Percentiles rank a stretch among this genome's conserved stretches.
These are phyloP conservation scores for Euphrasia arctica DNA, from an alignment of 305 asterid species.

Conservation along the genomic window DNA sequence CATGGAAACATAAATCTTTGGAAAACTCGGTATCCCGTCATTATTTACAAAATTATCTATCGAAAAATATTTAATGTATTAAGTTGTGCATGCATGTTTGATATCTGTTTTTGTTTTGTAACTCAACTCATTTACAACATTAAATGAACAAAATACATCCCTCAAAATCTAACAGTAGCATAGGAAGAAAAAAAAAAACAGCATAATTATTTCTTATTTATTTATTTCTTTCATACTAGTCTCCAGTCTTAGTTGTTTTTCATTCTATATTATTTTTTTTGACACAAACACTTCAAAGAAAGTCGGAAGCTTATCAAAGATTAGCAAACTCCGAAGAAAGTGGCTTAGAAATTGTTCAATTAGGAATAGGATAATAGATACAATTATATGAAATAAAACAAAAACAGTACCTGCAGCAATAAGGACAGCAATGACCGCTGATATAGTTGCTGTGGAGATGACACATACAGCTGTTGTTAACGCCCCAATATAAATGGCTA, in stretches of 20 bases:
- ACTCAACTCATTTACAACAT: slow-evolving; percentile 3
- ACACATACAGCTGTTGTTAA: slow-evolving; percentile 49
- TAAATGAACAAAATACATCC: neutral
- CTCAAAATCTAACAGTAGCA: neutral
- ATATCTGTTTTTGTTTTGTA: too few species aligned
- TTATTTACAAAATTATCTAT: too few species aligned
- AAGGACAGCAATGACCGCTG: slow-evolving; percentile 54
- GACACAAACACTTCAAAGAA: neutral
- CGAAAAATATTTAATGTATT: too few species aligned
- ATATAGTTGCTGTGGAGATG: slow-evolving; percentile 53
- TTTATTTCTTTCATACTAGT: neutral
- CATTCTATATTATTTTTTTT: neutral
- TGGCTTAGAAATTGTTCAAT: neutral
- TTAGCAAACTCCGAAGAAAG: neutral
- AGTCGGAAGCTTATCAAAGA: neutral
- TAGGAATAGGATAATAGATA: neutral
- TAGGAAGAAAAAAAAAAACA: neutral
- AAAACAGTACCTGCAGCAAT: slow-evolving; percentile 55
- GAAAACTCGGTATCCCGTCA: too few species aligned
- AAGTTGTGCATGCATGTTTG: neutral
- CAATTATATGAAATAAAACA: neutral
- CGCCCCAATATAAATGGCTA: slow-evolving; percentile 68
- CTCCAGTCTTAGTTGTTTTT: neutral
- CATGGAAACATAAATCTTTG: too few species aligned
- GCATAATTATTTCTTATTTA: slow-evolving; percentile 1